A percentile compares a stretch with the other conserved stretches of the same genome.
Conservation (phyloP, 164 flowering plant species). For the Dillenia suffruticosa region DNA sequence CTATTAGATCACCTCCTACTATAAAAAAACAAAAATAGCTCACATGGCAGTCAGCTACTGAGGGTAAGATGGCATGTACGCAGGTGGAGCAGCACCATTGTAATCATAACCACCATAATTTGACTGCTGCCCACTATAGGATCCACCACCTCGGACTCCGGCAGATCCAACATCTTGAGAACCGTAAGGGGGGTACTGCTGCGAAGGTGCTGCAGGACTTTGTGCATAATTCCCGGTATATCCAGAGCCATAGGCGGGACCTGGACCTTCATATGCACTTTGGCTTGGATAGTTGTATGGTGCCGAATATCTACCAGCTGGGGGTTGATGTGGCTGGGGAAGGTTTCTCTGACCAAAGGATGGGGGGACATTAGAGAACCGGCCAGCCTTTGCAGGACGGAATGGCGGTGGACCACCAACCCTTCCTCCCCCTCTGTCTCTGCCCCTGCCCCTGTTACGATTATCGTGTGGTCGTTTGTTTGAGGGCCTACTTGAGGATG, state of each 20-base stretch:
- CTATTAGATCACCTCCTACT: too few species aligned
- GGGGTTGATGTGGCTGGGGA: constrained; percentile 31
- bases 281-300: constrained; percentile 39
- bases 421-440: too few species aligned
- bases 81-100: constrained; percentile 19
- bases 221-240: constrained; percentile 30
- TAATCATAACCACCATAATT: constrained; percentile 40
- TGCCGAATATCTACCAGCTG: constrained; percentile 28
- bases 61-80: constrained; percentile 31
- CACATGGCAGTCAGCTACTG: constrained; percentile 13
- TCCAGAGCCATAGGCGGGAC: constrained; percentile 25
- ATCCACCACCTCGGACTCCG: constrained; percentile 17
- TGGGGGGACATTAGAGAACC: constrained; percentile 23
- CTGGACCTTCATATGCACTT: constrained; percentile 26
- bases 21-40: too few species aligned
- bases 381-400: constrained; percentile 39
- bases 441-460: constrained; percentile 17
- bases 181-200: constrained; percentile 23
- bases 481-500: constrained; percentile 25
- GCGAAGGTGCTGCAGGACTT: constrained; percentile 31
- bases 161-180: constrained; percentile 25
- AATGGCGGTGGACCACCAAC: constrained; percentile 20
- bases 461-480: constrained; percentile 33
- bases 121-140: constrained; percentile 29
- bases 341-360: constrained; percentile 31